Base-by-base conservation (phyloP, 495 filamentous ascomycete species). In the Aspergillus carlsbadensis region DNA sequence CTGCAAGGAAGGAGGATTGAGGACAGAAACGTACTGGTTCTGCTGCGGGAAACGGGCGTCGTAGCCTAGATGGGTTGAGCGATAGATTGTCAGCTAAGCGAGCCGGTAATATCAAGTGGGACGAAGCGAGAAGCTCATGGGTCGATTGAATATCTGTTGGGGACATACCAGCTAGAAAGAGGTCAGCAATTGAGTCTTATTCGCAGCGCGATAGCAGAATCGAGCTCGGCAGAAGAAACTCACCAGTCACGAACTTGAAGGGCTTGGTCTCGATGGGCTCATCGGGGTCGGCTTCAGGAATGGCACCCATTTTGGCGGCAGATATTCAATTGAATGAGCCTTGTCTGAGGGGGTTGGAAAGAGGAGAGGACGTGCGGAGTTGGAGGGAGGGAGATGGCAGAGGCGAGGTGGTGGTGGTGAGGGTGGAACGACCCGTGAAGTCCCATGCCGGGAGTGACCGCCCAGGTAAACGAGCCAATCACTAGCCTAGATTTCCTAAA, bases 191-290 rank as follows among this genome's bases (percentile, higher is more conserved):
- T 76, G 74, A 69, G 35, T 58, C 62, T 44, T 51, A n/a, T 52
- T 33, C 36, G 35, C 75, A 73, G 63, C 55, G 48, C 62, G 54
- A 66, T 58, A 52, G 55, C 54, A 35, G 64, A 70, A 62, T 62
- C 63, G 48, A 41, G 18, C 17, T 18, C 65, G 49, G 65, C 63
- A 33, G 55, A 59, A 55, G 70, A 41, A 45, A 66, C 90, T 80
- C 86, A 96, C 93, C 94, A 78, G 94, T 98, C 62, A 98, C 94
- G 79, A 97, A 98, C 87, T 99, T 99, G 88, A 99, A 99, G 76
- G 94, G 94, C 85, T 96, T 99, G 75, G 92, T 96, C 76, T 75
- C 76, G 49, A 89, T 85, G 73, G 87, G 87, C 70, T 96, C 89
- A 59, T 86, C 85, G 61, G 91, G 89, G 81, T 97, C 94, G 66